Conservation (phyloP, 2,329 filamentous ascomycete genomes). For the Cladophialophora immunda region DNA sequence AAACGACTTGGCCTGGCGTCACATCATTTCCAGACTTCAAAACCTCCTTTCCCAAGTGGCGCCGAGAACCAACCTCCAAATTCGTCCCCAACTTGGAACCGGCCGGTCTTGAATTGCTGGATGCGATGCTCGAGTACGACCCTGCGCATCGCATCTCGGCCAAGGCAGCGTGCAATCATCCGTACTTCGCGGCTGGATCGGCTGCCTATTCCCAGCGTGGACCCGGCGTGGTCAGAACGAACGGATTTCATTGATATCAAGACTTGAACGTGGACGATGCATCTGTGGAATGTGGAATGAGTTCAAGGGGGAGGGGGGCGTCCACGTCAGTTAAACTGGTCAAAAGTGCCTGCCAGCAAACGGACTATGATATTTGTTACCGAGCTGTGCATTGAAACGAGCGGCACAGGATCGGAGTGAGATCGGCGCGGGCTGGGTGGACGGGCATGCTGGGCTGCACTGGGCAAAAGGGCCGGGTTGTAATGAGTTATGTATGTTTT, state of each 20-base stretch:
- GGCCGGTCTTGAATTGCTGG: constrained; percentile 59
- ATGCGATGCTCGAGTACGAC: constrained; percentile 82
- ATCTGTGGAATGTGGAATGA: neutral
- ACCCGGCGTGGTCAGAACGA: constrained; percentile 40
- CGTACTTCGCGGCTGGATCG: constrained; percentile 74
- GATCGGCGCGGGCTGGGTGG: neutral
- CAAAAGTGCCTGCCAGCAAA: neutral
- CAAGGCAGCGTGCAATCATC: constrained; percentile 84
- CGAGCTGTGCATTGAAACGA: constrained; percentile 4
- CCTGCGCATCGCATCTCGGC: constrained; percentile 86
- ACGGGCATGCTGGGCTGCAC: neutral
- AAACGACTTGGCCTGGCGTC: constrained; percentile 86
- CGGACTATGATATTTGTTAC: constrained; percentile 6
- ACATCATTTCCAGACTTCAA: constrained; percentile 97
- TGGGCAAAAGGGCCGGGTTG: neutral
- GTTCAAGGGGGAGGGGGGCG: neutral
- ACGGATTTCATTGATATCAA: constrained; percentile 50
- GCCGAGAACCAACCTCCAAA: constrained; percentile 70
- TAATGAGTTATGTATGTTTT: constrained; percentile 11
- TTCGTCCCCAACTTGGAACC: constrained; percentile 79
- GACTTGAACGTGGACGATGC: constrained; percentile 3
- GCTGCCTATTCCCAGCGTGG: constrained; percentile 57
- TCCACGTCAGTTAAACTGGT: neutral
- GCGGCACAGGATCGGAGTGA: neutral
- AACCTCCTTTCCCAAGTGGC: constrained; percentile 90